Evolutionary conservation across 768 basidiomycete species (phyloP).

Genomic region (Tulasnella sp.): DNA sequence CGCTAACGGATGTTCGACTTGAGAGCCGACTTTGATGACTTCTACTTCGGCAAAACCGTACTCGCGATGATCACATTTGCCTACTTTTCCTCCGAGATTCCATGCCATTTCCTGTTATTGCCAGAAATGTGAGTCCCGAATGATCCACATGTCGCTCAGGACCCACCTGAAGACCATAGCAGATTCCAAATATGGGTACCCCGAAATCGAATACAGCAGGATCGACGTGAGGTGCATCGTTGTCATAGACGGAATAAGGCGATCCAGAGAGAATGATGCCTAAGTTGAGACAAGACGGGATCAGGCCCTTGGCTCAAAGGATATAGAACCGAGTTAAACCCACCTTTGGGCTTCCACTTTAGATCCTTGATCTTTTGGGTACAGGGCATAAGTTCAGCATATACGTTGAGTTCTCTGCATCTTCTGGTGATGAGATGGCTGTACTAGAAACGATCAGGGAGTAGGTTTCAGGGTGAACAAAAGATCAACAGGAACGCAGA

Average conservation of each 20-base stretch:
- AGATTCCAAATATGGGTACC: slow-evolving; percentile 90
- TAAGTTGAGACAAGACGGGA: slow-evolving; percentile 21
- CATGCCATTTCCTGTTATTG: slow-evolving; percentile 78
- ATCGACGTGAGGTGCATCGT: slow-evolving; percentile 86
- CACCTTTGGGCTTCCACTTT: slow-evolving; percentile 89
- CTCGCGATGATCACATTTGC: slow-evolving; percentile 80
- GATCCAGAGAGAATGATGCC: slow-evolving; percentile 97
- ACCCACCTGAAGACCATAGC: slow-evolving; percentile 85
- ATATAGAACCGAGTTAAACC: not conserved
- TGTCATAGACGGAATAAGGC: slow-evolving; percentile 94
- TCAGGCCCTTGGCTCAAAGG: not conserved
- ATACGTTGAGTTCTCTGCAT: slow-evolving; percentile 95
- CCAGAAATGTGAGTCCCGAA: not conserved
- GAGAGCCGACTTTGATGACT: slow-evolving; percentile 46
- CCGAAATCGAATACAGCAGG: slow-evolving; percentile 77
- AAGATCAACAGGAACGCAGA: not conserved
- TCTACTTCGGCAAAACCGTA: slow-evolving; percentile 84
- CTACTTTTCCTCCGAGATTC: slow-evolving; percentile 71
- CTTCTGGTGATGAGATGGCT: slow-evolving; percentile 94
- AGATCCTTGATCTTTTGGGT: slow-evolving; percentile 81
- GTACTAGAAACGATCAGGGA: slow-evolving; percentile 41
- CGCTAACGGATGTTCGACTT: slow-evolving; percentile 31
- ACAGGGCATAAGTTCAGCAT: slow-evolving; percentile 95
- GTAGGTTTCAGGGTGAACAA: slow-evolving; percentile 14
- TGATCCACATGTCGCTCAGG: not conserved